Evolutionary conservation across 257 asterid species (phyloP).

Genomic region (Cinchona pubescens): DNA sequence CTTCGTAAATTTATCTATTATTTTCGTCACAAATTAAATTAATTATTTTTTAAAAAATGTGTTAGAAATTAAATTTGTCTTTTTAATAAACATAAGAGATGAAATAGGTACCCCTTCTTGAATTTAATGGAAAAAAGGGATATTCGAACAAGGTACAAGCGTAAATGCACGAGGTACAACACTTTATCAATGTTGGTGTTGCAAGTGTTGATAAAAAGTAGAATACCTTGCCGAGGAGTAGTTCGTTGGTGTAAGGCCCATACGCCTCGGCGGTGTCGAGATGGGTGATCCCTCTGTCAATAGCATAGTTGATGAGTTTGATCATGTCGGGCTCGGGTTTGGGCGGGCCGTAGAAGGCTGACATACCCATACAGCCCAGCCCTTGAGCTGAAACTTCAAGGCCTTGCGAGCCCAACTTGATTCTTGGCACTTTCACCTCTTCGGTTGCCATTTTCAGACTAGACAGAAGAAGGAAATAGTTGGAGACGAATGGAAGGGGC

Average conservation of each 20-base stretch:
- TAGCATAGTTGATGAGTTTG: slow-evolving; percentile 29
- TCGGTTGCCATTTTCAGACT: slow-evolving; percentile 14
- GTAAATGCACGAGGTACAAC: not conserved
- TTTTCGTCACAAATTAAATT: no score
- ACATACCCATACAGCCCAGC: slow-evolving; percentile 39
- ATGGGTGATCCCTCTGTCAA: slow-evolving; percentile 27
- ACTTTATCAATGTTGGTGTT: no score
- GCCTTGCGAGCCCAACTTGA: slow-evolving; percentile 37
- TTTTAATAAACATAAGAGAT: no score
- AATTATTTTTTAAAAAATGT: no score
- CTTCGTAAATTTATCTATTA: no score
- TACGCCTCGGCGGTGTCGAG: slow-evolving; percentile 33
- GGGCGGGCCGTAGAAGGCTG: slow-evolving; percentile 33
- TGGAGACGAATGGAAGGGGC: no score
- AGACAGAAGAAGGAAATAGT: not conserved
- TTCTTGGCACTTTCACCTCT: slow-evolving; percentile 17
- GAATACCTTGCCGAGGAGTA: slow-evolving; percentile 35
- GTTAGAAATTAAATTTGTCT: no score
- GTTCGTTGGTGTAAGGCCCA: slow-evolving; percentile 33
- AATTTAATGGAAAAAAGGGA: no score
- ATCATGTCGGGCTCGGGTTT: slow-evolving; percentile 40
- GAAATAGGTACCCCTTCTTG: no score
- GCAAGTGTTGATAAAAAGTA: no score
- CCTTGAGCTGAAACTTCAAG: slow-evolving; percentile 35
- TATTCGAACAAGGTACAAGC: not conserved